Evolutionary conservation across 1,284 basidiomycete species (phyloP).

Genomic region (Cryptococcus wingfieldii): DNA sequence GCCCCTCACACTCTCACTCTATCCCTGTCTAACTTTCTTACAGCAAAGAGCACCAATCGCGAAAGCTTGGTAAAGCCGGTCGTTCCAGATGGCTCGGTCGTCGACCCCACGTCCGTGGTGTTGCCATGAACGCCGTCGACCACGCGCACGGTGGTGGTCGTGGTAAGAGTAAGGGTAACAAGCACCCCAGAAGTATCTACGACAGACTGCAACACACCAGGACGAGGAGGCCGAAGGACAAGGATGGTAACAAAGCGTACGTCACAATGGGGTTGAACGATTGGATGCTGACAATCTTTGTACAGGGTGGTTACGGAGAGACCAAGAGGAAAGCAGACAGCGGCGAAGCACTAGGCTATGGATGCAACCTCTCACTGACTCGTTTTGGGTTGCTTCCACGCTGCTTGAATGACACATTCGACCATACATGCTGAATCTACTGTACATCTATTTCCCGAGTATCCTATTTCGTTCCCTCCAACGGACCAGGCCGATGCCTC

Average conservation of each 20-base stretch:
- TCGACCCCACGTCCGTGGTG: conserved; percentile 85
- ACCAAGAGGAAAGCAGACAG: conserved; percentile 19
- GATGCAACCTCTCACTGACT: background rate
- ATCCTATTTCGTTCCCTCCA: background rate
- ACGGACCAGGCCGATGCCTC: background rate
- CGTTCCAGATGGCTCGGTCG: conserved; percentile 81
- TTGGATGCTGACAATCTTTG: background rate
- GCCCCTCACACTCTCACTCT: conserved; percentile 9
- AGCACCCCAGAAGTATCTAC: conserved; percentile 83
- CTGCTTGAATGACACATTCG: too few relatives aligned
- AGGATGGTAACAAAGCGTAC: conserved; percentile 85
- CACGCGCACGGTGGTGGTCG: conserved; percentile 94
- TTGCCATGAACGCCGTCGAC: conserved; percentile 97
- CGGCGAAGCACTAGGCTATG: conserved; percentile 15
- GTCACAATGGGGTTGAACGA: conserved; percentile 8
- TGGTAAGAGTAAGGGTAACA: conserved; percentile 95
- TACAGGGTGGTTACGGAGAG: conserved; percentile 20
- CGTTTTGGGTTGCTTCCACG: background rate
- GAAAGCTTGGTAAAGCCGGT: conserved; percentile 86
- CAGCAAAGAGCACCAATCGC: conserved; percentile 74
- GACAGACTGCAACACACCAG: conserved; percentile 90
- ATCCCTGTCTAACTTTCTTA: background rate
- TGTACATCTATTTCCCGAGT: too few relatives aligned
- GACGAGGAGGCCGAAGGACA: conserved; percentile 85
- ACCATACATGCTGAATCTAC: too few relatives aligned